These are phyloP conservation scores for Trichoderma gamsii DNA, from an alignment of 495 filamentous ascomycete genomes.

Conservation along the genomic window DNA sequence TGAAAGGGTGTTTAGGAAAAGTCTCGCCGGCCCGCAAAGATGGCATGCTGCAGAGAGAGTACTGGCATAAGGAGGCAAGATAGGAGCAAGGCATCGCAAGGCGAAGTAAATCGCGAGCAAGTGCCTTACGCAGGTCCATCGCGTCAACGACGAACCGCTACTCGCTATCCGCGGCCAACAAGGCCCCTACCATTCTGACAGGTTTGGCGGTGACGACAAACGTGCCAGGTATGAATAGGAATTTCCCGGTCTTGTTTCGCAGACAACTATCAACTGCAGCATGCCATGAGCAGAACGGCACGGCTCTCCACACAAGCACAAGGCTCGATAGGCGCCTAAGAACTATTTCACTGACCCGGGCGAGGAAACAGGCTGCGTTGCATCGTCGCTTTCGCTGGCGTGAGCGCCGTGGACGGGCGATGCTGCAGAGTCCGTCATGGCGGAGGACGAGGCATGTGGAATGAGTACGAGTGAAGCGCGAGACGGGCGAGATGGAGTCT, in stretches of 20 bases:
- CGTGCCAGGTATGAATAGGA: background rate
- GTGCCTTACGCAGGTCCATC: background rate
- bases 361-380: background rate
- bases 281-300: background rate
- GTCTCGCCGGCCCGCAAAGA: background rate
- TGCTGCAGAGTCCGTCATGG: background rate
- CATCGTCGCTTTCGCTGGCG: background rate
- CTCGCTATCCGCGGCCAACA: background rate
- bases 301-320: background rate
- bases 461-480: background rate
- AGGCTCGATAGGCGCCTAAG: background rate
- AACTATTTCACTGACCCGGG: background rate
- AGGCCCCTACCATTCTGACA: background rate
- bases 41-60: background rate
- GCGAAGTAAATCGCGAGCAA: background rate
- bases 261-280: background rate
- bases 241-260: conserved; percentile 4
- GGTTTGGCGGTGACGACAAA: background rate
- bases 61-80: background rate
- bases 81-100: background rate
- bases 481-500: too few species aligned
- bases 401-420: background rate
- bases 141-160: background rate
- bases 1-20: background rate
- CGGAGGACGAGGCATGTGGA: background rate